Percentiles rank a stretch among this genome's conserved stretches.
These are phyloP conservation scores for Aspergillus carlsbadensis DNA, from an alignment of 495 filamentous ascomycete species.

Conservation along the genomic window DNA sequence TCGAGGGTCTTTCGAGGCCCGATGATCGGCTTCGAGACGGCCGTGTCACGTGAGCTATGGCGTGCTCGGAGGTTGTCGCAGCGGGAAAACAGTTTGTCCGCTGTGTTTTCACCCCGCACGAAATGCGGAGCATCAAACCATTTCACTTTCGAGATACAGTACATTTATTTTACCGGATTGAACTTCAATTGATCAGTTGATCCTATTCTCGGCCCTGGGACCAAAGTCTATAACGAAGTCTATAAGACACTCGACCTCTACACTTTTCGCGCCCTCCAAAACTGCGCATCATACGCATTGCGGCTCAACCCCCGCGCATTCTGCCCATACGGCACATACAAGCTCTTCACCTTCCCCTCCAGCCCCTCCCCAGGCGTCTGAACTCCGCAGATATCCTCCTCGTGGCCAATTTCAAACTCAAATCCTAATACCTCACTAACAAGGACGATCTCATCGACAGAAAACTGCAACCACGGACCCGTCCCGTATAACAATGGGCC, in stretches of 20 bases:
- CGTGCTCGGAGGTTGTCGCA: slow-evolving; percentile 10
- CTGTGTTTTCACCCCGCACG: too few relatives aligned
- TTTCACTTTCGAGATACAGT: too few relatives aligned
- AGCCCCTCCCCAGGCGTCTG: slow-evolving; percentile 5
- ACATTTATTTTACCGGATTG: too few relatives aligned
- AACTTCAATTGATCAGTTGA: too few relatives aligned
- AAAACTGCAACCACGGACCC: slow-evolving; percentile 25
- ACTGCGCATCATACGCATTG: slow-evolving; percentile 29
- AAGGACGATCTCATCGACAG: slow-evolving; percentile 23
- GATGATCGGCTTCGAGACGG: slow-evolving; percentile 26
- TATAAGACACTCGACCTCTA: not conserved
- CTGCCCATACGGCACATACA: slow-evolving; percentile 21
- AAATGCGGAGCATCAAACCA: too few relatives aligned
- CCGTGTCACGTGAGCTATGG: slow-evolving; percentile 25
- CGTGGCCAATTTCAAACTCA: slow-evolving; percentile 11
- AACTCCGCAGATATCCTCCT: slow-evolving; percentile 11
- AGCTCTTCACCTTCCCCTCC: slow-evolving; percentile 4
- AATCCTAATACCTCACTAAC: slow-evolving; percentile 19
- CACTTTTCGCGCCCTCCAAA: slow-evolving; percentile 17
- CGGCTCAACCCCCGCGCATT: slow-evolving; percentile 25
- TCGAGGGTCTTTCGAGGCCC: slow-evolving; percentile 24
- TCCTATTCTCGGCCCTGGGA: too few relatives aligned
- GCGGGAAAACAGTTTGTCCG: too few relatives aligned
- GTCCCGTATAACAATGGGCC: slow-evolving; percentile 38
- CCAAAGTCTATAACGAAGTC: too few relatives aligned